Evolutionary conservation across 306 rosid species (phyloP), one percentile per base, ranked within the genome.

Genomic region (Gastrolobium villosum): DNA sequence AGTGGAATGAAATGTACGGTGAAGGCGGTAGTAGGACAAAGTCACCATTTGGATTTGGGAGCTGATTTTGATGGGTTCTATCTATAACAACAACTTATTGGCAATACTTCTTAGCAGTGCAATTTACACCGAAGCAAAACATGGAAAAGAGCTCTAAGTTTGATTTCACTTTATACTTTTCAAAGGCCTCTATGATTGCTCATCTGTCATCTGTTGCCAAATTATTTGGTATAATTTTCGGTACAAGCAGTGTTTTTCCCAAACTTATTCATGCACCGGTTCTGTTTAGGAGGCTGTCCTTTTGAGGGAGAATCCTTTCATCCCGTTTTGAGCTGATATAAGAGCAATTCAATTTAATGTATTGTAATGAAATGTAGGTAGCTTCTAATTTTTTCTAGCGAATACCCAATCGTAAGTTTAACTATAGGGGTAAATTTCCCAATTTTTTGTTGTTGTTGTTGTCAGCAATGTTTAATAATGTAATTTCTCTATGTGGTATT

Each of bases 1-100:
- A 95, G 79, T 95, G 99, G 99, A 95, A 93, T 52, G 99, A 95
- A 70, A 94, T 91, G 87, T 95, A 95, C 2, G 99, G 99, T 5
- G 99, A 95, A 85, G 97, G 94, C 3, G 99, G 99, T 55, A 95
- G 90, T 79, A 85, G 99, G 89, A 82, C 86, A 54, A 95, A 90
- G 81, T 86, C 99, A 41, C 95, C 97, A n/a, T 89, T 95, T 28
- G 99, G 99, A 63, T 95, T 95, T 40, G 87, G 92, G 64, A 79
- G 75, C 74, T 84, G 84, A 85, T 64, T 15, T 75, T n/a, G 43
- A 55, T 34, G 55, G 11, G 41, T n/a, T n/a, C n/a, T n/a, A n/a
- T 61, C 26, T 30, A 26, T 70, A 5, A 74, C 81, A 20, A 20
- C 70, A 83, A 74, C 79, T 49, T 36, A 50, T 70, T 15, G 31